Evolutionary conservation across 805 yeast species (phyloP).

Genomic region (Myxozyma neotropica): DNA sequence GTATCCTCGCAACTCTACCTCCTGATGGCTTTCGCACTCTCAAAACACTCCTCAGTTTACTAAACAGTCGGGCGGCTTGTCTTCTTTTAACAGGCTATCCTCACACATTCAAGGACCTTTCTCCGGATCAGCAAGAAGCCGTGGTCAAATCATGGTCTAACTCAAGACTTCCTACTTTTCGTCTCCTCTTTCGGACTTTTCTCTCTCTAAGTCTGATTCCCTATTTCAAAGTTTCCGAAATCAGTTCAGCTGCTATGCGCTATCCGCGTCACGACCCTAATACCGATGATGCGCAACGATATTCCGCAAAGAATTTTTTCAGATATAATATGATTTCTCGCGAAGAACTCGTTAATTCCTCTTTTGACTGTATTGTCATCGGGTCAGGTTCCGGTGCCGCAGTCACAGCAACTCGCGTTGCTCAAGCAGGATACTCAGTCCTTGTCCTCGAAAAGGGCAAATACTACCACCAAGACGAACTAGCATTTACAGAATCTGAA

Average conservation of each 20-base stretch:
- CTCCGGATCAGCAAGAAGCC: constrained; percentile 43
- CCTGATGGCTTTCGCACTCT: background rate
- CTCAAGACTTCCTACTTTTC: constrained; percentile 46
- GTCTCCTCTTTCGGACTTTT: constrained; percentile 45
- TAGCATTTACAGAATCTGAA: constrained; percentile 45
- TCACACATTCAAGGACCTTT: constrained; percentile 38
- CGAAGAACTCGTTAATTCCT: constrained; percentile 37
- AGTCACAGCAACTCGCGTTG: constrained; percentile 53
- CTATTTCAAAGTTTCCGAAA: constrained; percentile 42
- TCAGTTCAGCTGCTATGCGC: constrained; percentile 46
- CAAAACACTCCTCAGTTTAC: background rate
- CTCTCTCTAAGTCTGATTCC: constrained; percentile 38
- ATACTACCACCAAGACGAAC: constrained; percentile 46
- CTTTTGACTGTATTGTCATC: constrained; percentile 51
- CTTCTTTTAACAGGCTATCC: constrained; percentile 18
- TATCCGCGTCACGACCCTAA: constrained; percentile 44
- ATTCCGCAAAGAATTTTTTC: constrained; percentile 39
- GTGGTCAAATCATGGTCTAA: constrained; percentile 48
- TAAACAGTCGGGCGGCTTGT: background rate
- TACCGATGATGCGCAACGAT: constrained; percentile 40
- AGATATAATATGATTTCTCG: constrained; percentile 42
- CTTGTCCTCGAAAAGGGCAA: constrained; percentile 57
- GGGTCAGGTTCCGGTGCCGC: constrained; percentile 62
- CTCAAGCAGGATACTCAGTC: constrained; percentile 48
- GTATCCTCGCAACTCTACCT: background rate